A percentile compares a stretch with the other conserved stretches of the same genome.
Evolutionary conservation across 257 asterid species (phyloP).

Genomic region (Ehretia macrophylla): DNA sequence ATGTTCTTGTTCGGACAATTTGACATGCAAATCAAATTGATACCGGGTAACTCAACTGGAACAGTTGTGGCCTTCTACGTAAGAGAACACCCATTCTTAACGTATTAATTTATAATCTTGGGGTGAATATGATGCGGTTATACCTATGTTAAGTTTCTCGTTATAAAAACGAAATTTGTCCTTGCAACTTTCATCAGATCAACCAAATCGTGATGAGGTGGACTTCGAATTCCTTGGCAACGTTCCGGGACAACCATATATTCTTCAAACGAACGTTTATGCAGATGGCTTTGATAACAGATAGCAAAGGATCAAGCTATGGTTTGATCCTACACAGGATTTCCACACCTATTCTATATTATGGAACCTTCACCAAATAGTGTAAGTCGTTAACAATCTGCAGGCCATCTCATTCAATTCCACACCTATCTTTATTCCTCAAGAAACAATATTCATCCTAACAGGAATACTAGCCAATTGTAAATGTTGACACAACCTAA

Average conservation of each 20-base stretch:
- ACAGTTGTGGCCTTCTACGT: slow-evolving; percentile 83
- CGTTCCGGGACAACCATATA: slow-evolving; percentile 52
- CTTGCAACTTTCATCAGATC: slow-evolving; percentile 58
- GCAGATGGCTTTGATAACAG: slow-evolving; percentile 65
- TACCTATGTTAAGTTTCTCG: neutral
- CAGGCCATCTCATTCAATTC: neutral
- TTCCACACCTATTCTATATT: slow-evolving; percentile 77
- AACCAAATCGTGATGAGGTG: slow-evolving; percentile 64
- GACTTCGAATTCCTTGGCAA: slow-evolving; percentile 93
- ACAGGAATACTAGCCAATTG: too few species aligned
- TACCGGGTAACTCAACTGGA: slow-evolving; percentile 91
- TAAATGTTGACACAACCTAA: too few species aligned
- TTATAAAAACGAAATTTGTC: too few species aligned
- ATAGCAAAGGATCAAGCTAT: slow-evolving; percentile 64
- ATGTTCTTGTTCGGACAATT: slow-evolving; percentile 78
- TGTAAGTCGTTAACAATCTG: slow-evolving; percentile 40
- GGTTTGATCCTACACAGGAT: slow-evolving; percentile 92
- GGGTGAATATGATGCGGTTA: too few species aligned
- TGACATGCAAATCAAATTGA: slow-evolving; percentile 71
- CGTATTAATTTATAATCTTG: too few species aligned
- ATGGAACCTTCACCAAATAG: slow-evolving; percentile 84
- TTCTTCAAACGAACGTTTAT: slow-evolving; percentile 75
- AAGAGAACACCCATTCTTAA: slow-evolving; percentile 12
- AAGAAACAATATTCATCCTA: too few species aligned
- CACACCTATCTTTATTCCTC: neutral